Evolutionary conservation across 2,329 filamentous ascomycete genomes (phyloP).

Genomic region (Corinectria fuckeliana): DNA sequence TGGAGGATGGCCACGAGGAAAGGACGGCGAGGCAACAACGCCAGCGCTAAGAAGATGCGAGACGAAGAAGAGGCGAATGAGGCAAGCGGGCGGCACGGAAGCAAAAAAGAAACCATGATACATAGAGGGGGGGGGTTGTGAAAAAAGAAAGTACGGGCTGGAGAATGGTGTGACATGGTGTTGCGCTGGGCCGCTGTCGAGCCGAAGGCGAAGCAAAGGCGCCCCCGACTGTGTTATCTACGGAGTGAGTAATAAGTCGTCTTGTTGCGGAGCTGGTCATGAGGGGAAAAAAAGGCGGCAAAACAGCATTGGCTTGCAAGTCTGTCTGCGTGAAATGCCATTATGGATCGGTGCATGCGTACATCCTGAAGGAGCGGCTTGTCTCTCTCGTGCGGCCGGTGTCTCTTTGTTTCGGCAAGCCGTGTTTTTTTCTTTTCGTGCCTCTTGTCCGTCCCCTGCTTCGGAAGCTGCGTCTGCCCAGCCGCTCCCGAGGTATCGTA

Average conservation of each 20-base stretch:
- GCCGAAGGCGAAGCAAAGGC: conserved; percentile 5
- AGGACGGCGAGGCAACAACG: conserved; percentile 1
- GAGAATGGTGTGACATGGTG: conserved; percentile 17
- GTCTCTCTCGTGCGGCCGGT: neutral
- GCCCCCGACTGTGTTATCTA: too few species aligned
- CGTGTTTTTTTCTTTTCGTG: neutral
- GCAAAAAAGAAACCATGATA: conserved; percentile 3
- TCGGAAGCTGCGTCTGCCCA: conserved; percentile 1
- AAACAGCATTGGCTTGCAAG: too few species aligned
- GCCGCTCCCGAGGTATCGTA: neutral
- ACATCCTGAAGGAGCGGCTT: neutral
- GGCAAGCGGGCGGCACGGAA: neutral
- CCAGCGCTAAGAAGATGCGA: conserved; percentile 1
- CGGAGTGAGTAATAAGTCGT: too few species aligned
- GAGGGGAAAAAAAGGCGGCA: neutral
- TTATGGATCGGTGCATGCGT: neutral
- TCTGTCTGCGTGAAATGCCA: too few species aligned
- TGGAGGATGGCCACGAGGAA: conserved; percentile 9
- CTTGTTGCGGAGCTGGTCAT: too few species aligned
- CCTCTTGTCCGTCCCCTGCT: neutral
- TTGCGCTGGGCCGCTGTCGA: neutral
- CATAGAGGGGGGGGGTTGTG: neutral
- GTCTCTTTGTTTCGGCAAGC: neutral
- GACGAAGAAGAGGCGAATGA: conserved; percentile 4
- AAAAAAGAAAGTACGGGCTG: conserved; percentile 17